Evolutionary conservation across 2,329 filamentous ascomycete species (phyloP), one percentile per base, ranked within the genome.

Genomic region (Lasiodiplodia theobromae): DNA sequence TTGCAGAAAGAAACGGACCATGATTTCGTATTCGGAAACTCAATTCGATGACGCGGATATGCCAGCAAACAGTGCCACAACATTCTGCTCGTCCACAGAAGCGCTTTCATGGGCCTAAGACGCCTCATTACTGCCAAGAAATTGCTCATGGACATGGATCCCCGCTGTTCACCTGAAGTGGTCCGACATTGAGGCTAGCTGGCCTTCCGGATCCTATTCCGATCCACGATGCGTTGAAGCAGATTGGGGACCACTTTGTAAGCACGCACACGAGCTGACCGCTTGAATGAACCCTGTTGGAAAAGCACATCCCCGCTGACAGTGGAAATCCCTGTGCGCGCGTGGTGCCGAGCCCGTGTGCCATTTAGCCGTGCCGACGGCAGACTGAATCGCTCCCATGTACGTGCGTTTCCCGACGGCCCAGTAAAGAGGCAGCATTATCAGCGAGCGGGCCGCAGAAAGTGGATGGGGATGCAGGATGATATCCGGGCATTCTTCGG

Each of bases 401-500:
- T n/a, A 25, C 53, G 16, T 44, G 18, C 40, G 40, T 34, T 18
- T n/a, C 40, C 16, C 25, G 14, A n/a, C 28, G 5, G 16, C 14
- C 25, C 40, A 44, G 40, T 44, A 44, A 44, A 44, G 16, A 44
- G 28, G 56, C 34, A 44, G 18, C 21, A 34, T 21, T 11, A 44
- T 4, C 28, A 11, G 56, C 11, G 37, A 44, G 37, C 56, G 34
- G 37, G 56, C 34, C 56, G 37, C n/a, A 23, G 37, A 44, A 44
- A 37, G 56, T 58, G 56, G 56, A 44, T 40, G 56, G 21, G 25
- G 18, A 21, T 5, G 18, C 40, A 57, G 53, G 56, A 28, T 23
- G 56, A 58, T 44, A 37, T 44, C n/a, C 56, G 56, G 56, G 56
- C 4, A 11, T 40, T 58, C 56, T 40, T 58, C 56, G 56, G 56